These are phyloP conservation scores for Cyberlindnera meyerae DNA, from an alignment of 805 yeast species.

Conservation along the genomic window DNA sequence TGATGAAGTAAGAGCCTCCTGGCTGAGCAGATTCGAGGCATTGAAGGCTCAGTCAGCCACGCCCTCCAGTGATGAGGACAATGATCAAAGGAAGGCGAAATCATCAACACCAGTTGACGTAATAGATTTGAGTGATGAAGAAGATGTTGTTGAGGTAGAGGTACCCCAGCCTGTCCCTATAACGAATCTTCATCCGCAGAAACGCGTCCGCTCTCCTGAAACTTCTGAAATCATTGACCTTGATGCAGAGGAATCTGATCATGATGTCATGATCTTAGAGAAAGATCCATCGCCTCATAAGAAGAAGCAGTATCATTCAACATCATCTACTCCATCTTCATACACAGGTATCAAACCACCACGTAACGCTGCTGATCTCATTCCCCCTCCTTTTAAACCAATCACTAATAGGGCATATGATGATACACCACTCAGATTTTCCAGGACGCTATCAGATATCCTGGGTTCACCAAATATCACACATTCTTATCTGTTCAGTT, in stretches of 20 bases:
- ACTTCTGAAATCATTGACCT: background rate
- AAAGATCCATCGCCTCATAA: background rate
- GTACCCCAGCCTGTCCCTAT: too few species aligned
- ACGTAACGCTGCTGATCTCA: background rate
- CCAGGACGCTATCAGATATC: constrained; percentile 27
- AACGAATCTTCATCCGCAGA: too few species aligned
- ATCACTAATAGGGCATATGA: constrained; percentile 20
- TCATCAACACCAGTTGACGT: background rate
- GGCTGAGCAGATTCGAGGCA: constrained; percentile 12
- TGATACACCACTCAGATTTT: constrained; percentile 12
- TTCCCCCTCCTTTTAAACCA: constrained; percentile 19
- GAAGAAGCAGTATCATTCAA: background rate
- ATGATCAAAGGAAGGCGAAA: background rate
- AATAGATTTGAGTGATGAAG: constrained; percentile 3
- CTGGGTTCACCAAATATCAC: constrained; percentile 31
- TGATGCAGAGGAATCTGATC: background rate
- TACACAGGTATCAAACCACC: background rate
- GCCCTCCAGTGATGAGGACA: background rate
- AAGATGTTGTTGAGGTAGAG: background rate
- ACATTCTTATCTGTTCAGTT: constrained; percentile 45
- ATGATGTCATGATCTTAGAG: background rate
- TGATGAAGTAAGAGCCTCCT: constrained; percentile 16
- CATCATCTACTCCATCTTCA: background rate
- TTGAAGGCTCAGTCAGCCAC: background rate
- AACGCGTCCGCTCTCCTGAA: too few species aligned